phyloP scores from a whole-genome alignment of 169 alveolate species.

The Perkinsus marinus region DNA sequence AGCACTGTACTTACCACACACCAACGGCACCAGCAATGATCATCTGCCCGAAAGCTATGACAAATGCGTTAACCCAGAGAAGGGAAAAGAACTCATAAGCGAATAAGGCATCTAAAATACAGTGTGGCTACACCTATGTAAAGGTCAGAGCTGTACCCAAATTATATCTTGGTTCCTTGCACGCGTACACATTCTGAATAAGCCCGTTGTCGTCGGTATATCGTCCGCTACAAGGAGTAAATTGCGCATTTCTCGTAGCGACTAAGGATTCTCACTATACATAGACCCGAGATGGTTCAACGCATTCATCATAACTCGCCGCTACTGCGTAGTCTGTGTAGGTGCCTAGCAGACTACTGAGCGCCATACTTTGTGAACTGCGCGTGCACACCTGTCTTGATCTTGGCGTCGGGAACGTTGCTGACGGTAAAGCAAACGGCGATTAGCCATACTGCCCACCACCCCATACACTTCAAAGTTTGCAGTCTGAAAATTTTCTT shows the following conservation, averaged over 20 bases:
- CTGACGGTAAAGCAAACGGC: constrained; percentile 36
- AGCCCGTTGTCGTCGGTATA: background rate
- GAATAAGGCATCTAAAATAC: constrained; percentile 2
- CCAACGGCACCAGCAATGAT: too few relatives aligned
- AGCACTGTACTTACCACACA: too few relatives aligned
- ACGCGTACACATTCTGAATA: background rate
- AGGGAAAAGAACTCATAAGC: constrained; percentile 51
- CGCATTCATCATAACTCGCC: background rate
- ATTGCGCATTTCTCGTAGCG: background rate
- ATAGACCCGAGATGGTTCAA: background rate
- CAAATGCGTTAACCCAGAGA: constrained; percentile 62
- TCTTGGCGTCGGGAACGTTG: constrained; percentile 29
- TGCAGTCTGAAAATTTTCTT: background rate
- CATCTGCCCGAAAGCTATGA: constrained; percentile 56
- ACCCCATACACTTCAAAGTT: background rate
- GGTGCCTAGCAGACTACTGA: background rate
- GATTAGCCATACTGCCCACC: constrained; percentile 37
- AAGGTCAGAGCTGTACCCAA: background rate
- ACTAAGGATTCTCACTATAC: background rate
- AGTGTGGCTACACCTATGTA: too few relatives aligned
- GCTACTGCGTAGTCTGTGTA: background rate
- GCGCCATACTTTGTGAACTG: background rate
- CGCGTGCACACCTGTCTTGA: constrained; percentile 12
- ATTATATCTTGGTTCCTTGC: background rate
- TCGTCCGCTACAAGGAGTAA: background rate